These are phyloP conservation scores for Solanum piurae DNA, from an alignment of 257 asterid species.

Conservation along the genomic window DNA sequence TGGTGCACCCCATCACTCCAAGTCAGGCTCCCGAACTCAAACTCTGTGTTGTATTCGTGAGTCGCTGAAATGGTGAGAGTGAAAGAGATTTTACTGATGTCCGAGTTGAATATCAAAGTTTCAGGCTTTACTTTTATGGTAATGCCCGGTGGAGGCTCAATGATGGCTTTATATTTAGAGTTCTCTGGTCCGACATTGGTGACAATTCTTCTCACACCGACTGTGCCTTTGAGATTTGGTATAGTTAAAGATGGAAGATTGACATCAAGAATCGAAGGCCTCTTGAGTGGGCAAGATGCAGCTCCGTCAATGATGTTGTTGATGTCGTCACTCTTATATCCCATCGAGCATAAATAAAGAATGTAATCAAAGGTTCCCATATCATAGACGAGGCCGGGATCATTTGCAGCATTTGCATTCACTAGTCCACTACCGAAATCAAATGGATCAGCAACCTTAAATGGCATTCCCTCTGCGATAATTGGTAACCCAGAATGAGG, in stretches of 20 bases:
- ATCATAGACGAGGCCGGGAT: conserved; percentile 24
- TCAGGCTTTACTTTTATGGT: conserved; percentile 23
- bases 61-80: conserved; percentile 18
- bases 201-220: conserved; percentile 20
- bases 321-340: conserved; percentile 9
- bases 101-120: conserved; percentile 17
- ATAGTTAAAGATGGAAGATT: conserved; percentile 37
- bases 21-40: conserved; percentile 31
- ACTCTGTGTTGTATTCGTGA: conserved; percentile 20
- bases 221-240: conserved; percentile 19
- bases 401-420: not conserved
- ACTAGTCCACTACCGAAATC: conserved; percentile 24
- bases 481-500: conserved; percentile 22
- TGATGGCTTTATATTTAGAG: conserved; percentile 20
- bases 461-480: not conserved
- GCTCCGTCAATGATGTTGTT: conserved; percentile 11
- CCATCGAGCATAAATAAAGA: conserved; percentile 24
- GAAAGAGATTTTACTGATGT: conserved; percentile 20
- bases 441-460: conserved; percentile 13
- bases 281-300: conserved; percentile 8
- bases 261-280: conserved; percentile 20
- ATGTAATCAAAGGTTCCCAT: conserved; percentile 16
- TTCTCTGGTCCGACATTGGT: conserved; percentile 33
- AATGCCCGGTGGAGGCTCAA: conserved; percentile 32
- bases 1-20: conserved; percentile 32